Evolutionary conservation across 179 eudicot species (phyloP).

Genomic region (Spergularia azorica): DNA sequence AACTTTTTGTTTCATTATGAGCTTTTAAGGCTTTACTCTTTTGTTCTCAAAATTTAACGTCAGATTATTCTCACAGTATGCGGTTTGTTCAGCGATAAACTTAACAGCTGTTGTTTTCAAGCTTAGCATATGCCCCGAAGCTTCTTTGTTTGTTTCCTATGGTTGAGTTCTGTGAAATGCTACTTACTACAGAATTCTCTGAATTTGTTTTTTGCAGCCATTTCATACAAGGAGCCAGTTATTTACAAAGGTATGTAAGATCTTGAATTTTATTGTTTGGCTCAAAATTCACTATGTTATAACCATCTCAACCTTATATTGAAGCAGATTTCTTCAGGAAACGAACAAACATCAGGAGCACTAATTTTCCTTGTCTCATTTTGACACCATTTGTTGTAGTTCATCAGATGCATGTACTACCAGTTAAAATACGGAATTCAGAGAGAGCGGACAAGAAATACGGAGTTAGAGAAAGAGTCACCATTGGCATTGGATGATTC

Average conservation of each 20-base stretch:
- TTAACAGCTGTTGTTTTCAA: no score
- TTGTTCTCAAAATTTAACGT: neutral
- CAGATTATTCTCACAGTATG: neutral
- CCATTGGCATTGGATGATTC: slow-evolving; percentile 73
- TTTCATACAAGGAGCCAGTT: slow-evolving; percentile 77
- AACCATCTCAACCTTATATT: neutral
- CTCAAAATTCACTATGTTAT: no score
- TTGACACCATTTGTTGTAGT: slow-evolving; percentile 46
- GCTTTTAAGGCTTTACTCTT: neutral
- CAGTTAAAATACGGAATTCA: slow-evolving; percentile 86
- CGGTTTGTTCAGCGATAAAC: no score
- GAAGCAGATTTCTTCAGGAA: no score
- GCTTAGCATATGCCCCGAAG: no score
- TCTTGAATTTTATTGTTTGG: neutral
- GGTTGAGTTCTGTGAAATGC: neutral
- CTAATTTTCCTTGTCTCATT: slow-evolving; percentile 17
- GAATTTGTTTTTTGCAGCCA: slow-evolving; percentile 59
- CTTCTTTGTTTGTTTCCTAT: neutral
- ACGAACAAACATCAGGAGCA: neutral
- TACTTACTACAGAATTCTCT: neutral
- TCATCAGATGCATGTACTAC: slow-evolving; percentile 66
- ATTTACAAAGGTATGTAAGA: slow-evolving; percentile 80
- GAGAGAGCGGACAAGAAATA: slow-evolving; percentile 44
- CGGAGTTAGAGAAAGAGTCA: slow-evolving; percentile 42
- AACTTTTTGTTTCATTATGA: neutral